Conservation (phyloP, 2,329 filamentous ascomycete genomes). For the Bipolaris cookei region DNA sequence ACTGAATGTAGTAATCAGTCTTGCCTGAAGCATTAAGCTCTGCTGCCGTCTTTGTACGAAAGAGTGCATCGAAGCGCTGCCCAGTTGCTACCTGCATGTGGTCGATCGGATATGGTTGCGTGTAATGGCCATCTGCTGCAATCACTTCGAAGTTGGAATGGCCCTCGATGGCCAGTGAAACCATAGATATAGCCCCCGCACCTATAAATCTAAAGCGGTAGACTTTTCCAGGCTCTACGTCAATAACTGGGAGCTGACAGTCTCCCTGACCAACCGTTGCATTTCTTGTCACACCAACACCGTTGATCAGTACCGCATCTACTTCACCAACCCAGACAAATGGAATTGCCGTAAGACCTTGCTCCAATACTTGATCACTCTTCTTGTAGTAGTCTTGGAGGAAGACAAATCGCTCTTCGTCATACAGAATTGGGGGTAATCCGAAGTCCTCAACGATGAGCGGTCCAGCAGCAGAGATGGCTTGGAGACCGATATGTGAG, state of each 20-base stretch:
- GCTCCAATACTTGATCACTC: constrained; percentile 59
- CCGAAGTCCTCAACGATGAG: constrained; percentile 63
- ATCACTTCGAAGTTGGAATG: constrained; percentile 65
- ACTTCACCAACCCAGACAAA: constrained; percentile 67
- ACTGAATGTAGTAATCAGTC: constrained; percentile 54
- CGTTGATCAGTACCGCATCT: constrained; percentile 64
- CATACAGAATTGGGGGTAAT: constrained; percentile 62
- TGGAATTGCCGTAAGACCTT: constrained; percentile 56
- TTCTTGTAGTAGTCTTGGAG: constrained; percentile 65
- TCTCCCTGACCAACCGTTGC: constrained; percentile 43
- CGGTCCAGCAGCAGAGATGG: constrained; percentile 62
- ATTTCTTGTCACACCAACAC: constrained; percentile 55
- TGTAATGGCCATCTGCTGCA: constrained; percentile 63
- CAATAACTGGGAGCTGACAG: constrained; percentile 60
- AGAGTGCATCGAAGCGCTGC: constrained; percentile 65
- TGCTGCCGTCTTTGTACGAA: constrained; percentile 59
- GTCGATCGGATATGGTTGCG: constrained; percentile 54
- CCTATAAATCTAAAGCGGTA: constrained; percentile 69
- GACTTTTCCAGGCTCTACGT: constrained; percentile 64
- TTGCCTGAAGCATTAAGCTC: constrained; percentile 50
- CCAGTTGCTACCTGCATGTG: constrained; percentile 64
- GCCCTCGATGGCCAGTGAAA: constrained; percentile 63
- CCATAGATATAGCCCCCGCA: constrained; percentile 60
- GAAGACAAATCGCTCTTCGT: constrained; percentile 64
- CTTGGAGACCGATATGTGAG: constrained; percentile 69